phyloP scores from a whole-genome alignment of 2,329 filamentous ascomycete genomes.

The Emmonsiellopsis sp. region DNA sequence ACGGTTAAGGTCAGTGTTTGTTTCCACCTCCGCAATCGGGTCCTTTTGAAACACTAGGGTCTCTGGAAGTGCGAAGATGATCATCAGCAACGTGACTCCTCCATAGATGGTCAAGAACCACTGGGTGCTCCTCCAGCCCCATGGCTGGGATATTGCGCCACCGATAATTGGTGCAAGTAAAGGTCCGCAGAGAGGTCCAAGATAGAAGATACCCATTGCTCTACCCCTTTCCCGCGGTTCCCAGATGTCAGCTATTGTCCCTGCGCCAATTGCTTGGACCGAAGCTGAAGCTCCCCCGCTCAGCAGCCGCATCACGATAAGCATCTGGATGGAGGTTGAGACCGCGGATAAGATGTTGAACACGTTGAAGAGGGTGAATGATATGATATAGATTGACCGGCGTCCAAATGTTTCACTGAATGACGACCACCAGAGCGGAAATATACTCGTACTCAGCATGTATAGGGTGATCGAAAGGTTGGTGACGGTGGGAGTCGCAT shows the following conservation, averaged over 20 bases:
- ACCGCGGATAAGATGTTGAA: constrained; percentile 63
- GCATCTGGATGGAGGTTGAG: constrained; percentile 61
- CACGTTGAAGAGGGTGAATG: constrained; percentile 61
- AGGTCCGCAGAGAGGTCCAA: constrained; percentile 67
- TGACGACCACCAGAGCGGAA: constrained; percentile 78
- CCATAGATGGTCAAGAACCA: constrained; percentile 71
- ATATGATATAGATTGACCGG: constrained; percentile 67
- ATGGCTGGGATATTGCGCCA: constrained; percentile 57
- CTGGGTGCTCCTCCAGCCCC: constrained; percentile 67
- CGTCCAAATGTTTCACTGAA: constrained; percentile 65
- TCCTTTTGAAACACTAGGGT: constrained; percentile 25
- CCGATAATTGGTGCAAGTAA: constrained; percentile 68
- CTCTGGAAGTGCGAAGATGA: constrained; percentile 38
- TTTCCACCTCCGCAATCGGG: constrained; percentile 18
- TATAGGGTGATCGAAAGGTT: constrained; percentile 72
- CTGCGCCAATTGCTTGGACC: constrained; percentile 73
- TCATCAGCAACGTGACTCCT: constrained; percentile 31
- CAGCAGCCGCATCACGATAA: constrained; percentile 66
- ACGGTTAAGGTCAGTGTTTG: not conserved
- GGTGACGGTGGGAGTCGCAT: constrained; percentile 54
- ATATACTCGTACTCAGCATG: constrained; percentile 75
- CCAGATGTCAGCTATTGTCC: constrained; percentile 76
- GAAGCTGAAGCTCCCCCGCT: constrained; percentile 68
- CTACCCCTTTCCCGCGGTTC: constrained; percentile 59
- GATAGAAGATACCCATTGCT: constrained; percentile 78